These are phyloP conservation scores for Colletotrichum kahawae DNA, from an alignment of 2,329 filamentous ascomycete species.

Conservation along the genomic window DNA sequence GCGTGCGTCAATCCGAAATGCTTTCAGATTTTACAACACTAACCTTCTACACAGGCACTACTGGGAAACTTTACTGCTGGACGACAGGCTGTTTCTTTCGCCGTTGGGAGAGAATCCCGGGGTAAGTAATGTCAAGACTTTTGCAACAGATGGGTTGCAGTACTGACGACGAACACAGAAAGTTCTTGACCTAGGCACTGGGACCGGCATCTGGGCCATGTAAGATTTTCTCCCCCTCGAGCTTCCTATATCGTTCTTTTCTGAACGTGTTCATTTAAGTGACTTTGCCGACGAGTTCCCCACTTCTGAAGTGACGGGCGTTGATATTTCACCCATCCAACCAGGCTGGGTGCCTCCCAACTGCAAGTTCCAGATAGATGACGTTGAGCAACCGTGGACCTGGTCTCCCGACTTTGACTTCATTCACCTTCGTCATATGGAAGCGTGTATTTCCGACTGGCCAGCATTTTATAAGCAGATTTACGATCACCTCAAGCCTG, in stretches of 20 bases:
- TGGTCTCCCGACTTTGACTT: conserved; percentile 58
- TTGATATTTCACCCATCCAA: conserved; percentile 62
- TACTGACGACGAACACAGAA: not conserved
- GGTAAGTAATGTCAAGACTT: not conserved
- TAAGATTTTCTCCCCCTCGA: not conserved
- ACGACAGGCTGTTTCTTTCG: conserved; percentile 6
- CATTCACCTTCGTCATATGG: conserved; percentile 60
- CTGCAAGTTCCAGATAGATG: conserved; percentile 60
- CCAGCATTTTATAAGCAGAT: conserved; percentile 52
- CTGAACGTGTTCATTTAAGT: not conserved
- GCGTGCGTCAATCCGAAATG: not conserved
- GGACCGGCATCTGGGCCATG: conserved; percentile 10
- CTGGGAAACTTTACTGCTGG: conserved; percentile 1
- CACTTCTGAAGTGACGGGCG: conserved; percentile 50
- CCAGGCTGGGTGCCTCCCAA: conserved; percentile 62
- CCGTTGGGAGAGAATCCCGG: not conserved
- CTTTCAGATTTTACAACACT: not conserved
- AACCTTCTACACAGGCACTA: not conserved
- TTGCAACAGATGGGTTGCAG: not conserved
- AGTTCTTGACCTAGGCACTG: not conserved
- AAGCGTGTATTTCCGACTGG: conserved; percentile 58
- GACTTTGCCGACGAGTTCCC: conserved; percentile 51
- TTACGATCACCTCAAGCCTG: conserved; percentile 52
- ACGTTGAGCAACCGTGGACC: conserved; percentile 57
- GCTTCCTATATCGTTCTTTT: not conserved